These are phyloP conservation scores for Chrysanthemum lavandulifolium DNA, from an alignment of 129 eudicot species.

Conservation along the genomic window DNA sequence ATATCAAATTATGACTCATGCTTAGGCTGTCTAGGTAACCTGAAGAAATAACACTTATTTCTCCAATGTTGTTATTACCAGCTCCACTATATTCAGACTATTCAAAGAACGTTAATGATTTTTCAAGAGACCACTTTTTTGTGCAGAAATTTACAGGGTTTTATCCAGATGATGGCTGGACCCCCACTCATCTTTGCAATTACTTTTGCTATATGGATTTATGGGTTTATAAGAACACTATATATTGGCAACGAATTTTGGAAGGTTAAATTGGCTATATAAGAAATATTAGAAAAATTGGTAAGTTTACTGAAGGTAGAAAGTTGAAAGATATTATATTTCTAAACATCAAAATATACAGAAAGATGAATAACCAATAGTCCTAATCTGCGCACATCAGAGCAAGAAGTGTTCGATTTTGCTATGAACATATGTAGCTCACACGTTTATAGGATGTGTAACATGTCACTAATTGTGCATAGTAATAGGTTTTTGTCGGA, in stretches of 20 bases:
- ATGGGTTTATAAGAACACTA: not conserved
- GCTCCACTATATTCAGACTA: no score
- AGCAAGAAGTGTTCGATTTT: not conserved
- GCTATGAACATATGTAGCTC: not conserved
- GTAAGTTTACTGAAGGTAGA: not conserved
- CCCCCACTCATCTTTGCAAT: not conserved
- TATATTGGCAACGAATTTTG: not conserved
- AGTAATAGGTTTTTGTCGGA: not conserved
- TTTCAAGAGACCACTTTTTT: no score
- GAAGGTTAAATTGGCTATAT: not conserved
- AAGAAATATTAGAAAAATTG: not conserved
- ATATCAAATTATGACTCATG: not conserved
- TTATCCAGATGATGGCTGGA: slow-evolving; percentile 3
- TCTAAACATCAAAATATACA: not conserved
- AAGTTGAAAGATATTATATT: not conserved
- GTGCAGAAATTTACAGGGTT: no score
- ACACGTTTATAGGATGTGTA: not conserved
- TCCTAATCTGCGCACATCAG: slow-evolving; percentile 5
- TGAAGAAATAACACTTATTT: not conserved
- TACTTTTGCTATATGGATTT: not conserved
- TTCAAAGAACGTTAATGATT: no score
- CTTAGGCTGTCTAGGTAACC: not conserved
- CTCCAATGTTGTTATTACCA: not conserved
- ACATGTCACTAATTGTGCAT: not conserved
- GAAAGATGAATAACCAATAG: not conserved